phyloP scores from a whole-genome alignment of 257 asterid species.

The Przewalskia tangutica region DNA sequence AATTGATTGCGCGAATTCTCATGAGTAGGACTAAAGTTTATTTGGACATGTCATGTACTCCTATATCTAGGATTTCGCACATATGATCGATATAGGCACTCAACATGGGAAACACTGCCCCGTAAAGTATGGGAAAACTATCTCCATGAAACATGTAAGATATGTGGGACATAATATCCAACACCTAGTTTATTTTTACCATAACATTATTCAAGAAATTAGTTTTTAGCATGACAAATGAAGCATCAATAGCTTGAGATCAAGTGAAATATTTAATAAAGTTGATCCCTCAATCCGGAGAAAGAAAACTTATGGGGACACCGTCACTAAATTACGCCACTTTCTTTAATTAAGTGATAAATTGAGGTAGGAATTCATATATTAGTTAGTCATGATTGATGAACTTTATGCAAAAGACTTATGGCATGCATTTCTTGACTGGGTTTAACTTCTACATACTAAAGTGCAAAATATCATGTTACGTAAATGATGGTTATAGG shows the following conservation, averaged over 20 bases:
- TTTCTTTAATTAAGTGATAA: not conserved
- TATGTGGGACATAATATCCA: not conserved
- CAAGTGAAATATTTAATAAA: not conserved
- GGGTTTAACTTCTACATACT: no score
- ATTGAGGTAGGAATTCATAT: not conserved
- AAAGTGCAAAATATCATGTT: no score
- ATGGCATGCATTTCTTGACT: not conserved
- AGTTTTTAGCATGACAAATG: not conserved
- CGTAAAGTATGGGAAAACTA: conserved; percentile 70
- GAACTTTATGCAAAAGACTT: not conserved
- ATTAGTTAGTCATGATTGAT: not conserved
- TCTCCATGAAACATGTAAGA: conserved; percentile 10
- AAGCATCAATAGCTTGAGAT: not conserved
- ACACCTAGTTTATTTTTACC: not conserved
- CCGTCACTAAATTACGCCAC: no score
- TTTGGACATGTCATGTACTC: not conserved
- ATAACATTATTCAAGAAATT: not conserved
- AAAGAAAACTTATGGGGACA: no score
- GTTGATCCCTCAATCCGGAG: no score
- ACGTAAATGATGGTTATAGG: no score
- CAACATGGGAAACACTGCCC: conserved; percentile 72
- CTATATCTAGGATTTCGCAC: conserved; percentile 16
- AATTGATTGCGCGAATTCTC: not conserved
- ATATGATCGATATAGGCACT: conserved; percentile 22
- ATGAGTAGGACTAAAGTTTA: not conserved